phyloP scores from a whole-genome alignment of 441 rosid species.

The Jatropha multifida region DNA sequence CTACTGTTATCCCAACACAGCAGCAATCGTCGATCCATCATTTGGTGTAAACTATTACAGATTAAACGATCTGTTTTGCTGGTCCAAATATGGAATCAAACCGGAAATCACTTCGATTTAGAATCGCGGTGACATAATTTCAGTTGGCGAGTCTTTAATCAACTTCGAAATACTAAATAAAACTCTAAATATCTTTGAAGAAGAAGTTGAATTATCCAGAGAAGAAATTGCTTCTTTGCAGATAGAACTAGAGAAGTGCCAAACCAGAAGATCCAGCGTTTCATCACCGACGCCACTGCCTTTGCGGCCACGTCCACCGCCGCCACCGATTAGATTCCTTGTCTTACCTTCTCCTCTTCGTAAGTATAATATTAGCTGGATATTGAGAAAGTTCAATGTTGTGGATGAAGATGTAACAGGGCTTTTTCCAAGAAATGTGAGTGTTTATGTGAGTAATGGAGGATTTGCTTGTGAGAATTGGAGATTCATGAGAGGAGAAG shows the following conservation, averaged over 20 bases:
- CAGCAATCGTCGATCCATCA: background rate
- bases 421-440: background rate
- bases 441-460: background rate
- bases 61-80: background rate
- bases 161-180: background rate
- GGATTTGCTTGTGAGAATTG: background rate
- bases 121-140: background rate
- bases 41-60: background rate
- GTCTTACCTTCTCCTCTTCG: background rate
- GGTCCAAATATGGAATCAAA: background rate
- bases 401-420: slow-evolving; percentile 3
- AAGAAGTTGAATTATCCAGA: background rate
- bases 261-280: background rate
- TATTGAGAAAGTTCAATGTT: background rate
- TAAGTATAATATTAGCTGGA: background rate
- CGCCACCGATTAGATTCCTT: background rate
- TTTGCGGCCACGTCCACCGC: background rate
- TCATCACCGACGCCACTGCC: background rate
- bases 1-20: background rate
- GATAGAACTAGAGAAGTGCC: background rate
- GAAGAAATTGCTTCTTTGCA: background rate
- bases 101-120: background rate
- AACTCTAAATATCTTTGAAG: background rate
- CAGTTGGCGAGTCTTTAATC: background rate
- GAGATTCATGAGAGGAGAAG: slow-evolving; percentile 1